These are phyloP conservation scores for Mucor piriformis DNA, from an alignment of 371 early-diverging fungal species.

Conservation along the genomic window DNA sequence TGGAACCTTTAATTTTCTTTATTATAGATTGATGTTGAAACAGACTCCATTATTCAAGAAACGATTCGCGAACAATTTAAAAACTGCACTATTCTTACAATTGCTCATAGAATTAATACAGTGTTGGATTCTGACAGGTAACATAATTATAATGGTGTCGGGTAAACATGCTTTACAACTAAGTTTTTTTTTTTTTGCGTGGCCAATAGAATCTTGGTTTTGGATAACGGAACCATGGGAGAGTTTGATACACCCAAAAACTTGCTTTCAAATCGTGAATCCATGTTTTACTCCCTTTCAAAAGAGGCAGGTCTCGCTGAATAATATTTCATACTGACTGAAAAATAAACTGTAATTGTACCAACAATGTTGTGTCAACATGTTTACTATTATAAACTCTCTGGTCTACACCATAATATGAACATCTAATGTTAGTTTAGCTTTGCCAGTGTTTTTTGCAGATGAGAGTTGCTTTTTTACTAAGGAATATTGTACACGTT, in stretches of 20 bases:
- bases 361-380: too few species aligned
- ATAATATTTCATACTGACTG: too few species aligned
- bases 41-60: constrained; percentile 82
- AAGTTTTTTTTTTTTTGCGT: neutral
- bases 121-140: constrained; percentile 78
- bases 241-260: constrained; percentile 79
- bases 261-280: constrained; percentile 63
- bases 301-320: constrained; percentile 69
- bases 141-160: too few species aligned
- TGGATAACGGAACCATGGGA: constrained; percentile 77
- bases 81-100: constrained; percentile 88
- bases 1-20: too few species aligned
- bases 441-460: too few species aligned
- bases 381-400: too few species aligned
- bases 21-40: constrained; percentile 73
- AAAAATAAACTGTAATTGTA: too few species aligned
- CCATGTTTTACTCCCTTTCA: constrained; percentile 74
- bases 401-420: too few species aligned
- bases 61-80: constrained; percentile 89
- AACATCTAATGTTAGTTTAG: too few species aligned
- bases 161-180: too few species aligned
- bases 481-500: too few species aligned
- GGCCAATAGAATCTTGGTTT: constrained; percentile 77
- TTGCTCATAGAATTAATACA: constrained; percentile 92
- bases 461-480: too few species aligned